Evolutionary conservation across 2,329 filamentous ascomycete species (phyloP).

Genomic region (Venturia aucupariae): DNA sequence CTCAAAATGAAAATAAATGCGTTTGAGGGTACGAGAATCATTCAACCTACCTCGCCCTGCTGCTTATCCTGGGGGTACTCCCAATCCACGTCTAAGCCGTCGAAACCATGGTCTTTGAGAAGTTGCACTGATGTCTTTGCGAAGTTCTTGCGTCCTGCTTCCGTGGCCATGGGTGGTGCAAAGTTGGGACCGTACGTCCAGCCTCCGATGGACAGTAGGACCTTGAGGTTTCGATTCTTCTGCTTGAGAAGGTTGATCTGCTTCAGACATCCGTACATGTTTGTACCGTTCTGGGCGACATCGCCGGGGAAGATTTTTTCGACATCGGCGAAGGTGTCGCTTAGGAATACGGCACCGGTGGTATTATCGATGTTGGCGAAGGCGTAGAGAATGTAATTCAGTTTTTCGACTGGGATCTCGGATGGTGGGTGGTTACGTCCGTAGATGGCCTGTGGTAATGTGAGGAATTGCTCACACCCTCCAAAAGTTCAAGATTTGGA

Average conservation of each 20-base stretch:
- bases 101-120: constrained; percentile 70
- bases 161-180: constrained; percentile 54
- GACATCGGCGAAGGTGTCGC: constrained; percentile 58
- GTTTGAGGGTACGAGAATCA: no score
- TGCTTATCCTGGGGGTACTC: constrained; percentile 33
- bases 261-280: constrained; percentile 69
- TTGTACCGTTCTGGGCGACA: constrained; percentile 58
- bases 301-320: constrained; percentile 62
- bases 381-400: constrained; percentile 84
- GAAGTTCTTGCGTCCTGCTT: constrained; percentile 54
- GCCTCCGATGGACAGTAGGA: constrained; percentile 74
- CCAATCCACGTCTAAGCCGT: constrained; percentile 41
- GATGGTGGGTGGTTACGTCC: constrained; percentile 76
- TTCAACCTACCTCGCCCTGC: no score
- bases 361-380: constrained; percentile 81
- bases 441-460: constrained; percentile 59
- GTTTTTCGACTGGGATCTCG: constrained; percentile 66
- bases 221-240: constrained; percentile 64
- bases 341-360: constrained; percentile 63
- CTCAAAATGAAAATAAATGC: no score
- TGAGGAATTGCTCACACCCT: no score
- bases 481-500: background rate
- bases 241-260: constrained; percentile 71
- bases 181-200: constrained; percentile 78
- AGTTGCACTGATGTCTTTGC: constrained; percentile 63